Evolutionary conservation across 805 yeast genomes (phyloP).

Genomic region (Tetrapisispora nanseiensis): DNA sequence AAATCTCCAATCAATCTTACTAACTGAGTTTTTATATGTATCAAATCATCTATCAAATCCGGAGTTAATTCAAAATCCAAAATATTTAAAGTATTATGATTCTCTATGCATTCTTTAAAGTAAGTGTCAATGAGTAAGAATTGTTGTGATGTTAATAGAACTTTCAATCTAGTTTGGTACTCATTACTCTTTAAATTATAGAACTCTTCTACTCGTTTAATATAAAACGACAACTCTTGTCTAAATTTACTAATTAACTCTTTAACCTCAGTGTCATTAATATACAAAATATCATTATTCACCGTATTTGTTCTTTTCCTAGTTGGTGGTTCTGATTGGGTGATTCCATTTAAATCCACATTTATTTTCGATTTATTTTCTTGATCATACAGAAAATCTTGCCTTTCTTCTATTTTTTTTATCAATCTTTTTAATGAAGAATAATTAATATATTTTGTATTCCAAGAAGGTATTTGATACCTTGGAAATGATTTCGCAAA

Average conservation of each 20-base stretch:
- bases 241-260: constrained; percentile 56
- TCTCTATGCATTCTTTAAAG: neutral
- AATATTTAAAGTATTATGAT: neutral
- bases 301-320: constrained; percentile 5
- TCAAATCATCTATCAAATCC: constrained; percentile 36
- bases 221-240: constrained; percentile 66
- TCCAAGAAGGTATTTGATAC: constrained; percentile 95
- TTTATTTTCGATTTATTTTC: constrained; percentile 8
- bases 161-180: constrained; percentile 58
- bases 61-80: constrained; percentile 1
- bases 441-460: constrained; percentile 70
- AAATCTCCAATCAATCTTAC: constrained; percentile 67
- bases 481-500: constrained; percentile 71
- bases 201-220: constrained; percentile 73
- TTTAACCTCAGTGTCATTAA: constrained; percentile 36
- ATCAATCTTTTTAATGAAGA: constrained; percentile 74
- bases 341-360: neutral
- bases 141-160: constrained; percentile 32
- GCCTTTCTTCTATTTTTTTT: constrained; percentile 46
- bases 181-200: constrained; percentile 65
- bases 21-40: constrained; percentile 56
- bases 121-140: constrained; percentile 3
- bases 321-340: constrained; percentile 6
- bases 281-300: constrained; percentile 8
- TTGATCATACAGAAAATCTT: constrained; percentile 26